phyloP scores from a whole-genome alignment of 1,284 basidiomycete genomes.

The Vanrija pseudolonga region DNA sequence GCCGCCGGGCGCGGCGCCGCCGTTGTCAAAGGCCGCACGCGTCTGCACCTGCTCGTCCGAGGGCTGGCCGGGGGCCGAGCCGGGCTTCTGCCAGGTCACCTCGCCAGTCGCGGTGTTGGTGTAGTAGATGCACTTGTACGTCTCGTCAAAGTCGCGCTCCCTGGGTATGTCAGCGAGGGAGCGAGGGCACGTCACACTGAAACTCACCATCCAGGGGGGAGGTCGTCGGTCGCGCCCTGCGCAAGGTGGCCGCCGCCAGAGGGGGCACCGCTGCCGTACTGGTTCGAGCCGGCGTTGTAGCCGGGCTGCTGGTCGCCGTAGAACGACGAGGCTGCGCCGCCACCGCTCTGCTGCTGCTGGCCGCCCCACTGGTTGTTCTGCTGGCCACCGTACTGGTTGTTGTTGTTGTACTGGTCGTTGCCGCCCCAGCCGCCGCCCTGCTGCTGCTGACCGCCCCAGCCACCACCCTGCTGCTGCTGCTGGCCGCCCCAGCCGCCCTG shows the following conservation, averaged over 20 bases:
- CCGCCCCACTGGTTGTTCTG: not conserved
- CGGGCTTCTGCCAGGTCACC: not conserved
- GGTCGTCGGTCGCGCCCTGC: slow-evolving; percentile 5
- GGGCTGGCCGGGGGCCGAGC: not conserved
- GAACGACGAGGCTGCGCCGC: not conserved
- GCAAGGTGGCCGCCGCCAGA: not conserved
- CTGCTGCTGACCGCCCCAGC: not conserved
- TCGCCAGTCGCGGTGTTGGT: slow-evolving; percentile 24
- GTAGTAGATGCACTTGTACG: slow-evolving; percentile 35
- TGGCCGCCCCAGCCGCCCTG: no score
- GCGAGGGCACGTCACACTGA: not conserved
- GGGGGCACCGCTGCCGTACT: not conserved
- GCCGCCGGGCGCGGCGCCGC: not conserved
- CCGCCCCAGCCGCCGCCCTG: not conserved
- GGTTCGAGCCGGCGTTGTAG: not conserved
- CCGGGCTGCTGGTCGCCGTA: not conserved
- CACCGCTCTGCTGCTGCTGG: not conserved
- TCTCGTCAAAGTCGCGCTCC: slow-evolving; percentile 34
- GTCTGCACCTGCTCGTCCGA: slow-evolving; percentile 11
- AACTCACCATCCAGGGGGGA: slow-evolving; percentile 10
- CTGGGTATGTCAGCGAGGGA: slow-evolving; percentile 9
- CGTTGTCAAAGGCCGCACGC: not conserved
- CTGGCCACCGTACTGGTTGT: not conserved
- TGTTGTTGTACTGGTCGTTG: not conserved
- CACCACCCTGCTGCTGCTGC: not conserved